phyloP scores from a whole-genome alignment of 768 basidiomycete species.

The Pholiota conissans region DNA sequence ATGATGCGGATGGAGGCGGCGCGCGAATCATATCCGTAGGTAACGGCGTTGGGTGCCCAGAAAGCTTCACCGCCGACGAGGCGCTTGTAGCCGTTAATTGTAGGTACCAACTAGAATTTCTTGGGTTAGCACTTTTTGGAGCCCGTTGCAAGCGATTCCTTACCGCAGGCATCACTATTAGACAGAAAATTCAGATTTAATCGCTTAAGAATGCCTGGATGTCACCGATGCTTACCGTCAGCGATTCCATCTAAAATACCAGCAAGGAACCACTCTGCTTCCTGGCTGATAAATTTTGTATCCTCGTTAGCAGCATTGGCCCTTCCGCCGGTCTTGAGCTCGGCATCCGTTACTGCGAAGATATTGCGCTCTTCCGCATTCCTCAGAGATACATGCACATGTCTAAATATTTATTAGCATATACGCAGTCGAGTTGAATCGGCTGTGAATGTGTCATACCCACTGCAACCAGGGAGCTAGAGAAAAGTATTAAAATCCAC shows the following conservation, averaged over 20 bases:
- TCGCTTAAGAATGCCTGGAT: neutral
- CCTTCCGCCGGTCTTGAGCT: constrained; percentile 65
- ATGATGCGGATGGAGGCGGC: constrained; percentile 91
- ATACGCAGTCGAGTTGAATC: neutral
- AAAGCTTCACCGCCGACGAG: constrained; percentile 91
- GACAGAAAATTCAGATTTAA: neutral
- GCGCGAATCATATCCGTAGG: constrained; percentile 95
- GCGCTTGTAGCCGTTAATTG: constrained; percentile 97
- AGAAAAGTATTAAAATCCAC: neutral
- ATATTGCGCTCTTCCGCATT: constrained; percentile 69
- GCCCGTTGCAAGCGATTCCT: constrained; percentile 16
- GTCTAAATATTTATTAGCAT: constrained; percentile 43
- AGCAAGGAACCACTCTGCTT: constrained; percentile 92
- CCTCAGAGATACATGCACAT: constrained; percentile 89
- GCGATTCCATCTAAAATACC: constrained; percentile 88
- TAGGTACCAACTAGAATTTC: constrained; percentile 72
- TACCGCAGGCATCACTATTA: constrained; percentile 79
- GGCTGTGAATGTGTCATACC: constrained; percentile 48
- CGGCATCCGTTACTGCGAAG: constrained; percentile 70
- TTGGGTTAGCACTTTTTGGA: neutral
- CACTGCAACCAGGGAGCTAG: constrained; percentile 93
- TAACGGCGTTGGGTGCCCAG: constrained; percentile 92
- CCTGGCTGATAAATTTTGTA: constrained; percentile 79
- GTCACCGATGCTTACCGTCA: constrained; percentile 66
- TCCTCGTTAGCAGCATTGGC: constrained; percentile 75